Evolutionary conservation across 495 filamentous ascomycete species (phyloP).

Genomic region (Penicillium subrubescens): DNA sequence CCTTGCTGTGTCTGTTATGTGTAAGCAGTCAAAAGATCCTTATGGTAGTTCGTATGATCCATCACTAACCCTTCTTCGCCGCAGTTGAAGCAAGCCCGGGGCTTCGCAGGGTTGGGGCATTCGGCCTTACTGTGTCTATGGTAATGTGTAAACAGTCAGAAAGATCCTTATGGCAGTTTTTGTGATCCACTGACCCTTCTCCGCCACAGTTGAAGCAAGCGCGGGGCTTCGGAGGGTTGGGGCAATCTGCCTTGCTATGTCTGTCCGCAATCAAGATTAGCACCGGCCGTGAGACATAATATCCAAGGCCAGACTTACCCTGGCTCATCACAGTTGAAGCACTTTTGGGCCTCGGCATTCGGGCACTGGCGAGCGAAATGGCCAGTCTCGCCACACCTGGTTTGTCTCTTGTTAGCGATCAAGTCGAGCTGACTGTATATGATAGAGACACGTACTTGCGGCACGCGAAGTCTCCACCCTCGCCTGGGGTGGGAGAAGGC

Average conservation of each 20-base stretch:
- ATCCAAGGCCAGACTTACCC: conserved; percentile 38
- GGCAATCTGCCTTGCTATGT: conserved; percentile 56
- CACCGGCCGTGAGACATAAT: background rate
- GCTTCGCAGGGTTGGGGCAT: conserved; percentile 47
- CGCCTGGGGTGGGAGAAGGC: background rate
- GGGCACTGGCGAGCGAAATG: conserved; percentile 68
- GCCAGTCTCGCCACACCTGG: conserved; percentile 54
- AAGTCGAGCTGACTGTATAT: background rate
- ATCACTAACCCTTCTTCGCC: conserved; percentile 46
- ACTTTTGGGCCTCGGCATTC: conserved; percentile 58
- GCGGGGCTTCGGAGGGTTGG: conserved; percentile 40
- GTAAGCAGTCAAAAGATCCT: background rate
- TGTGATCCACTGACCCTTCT: conserved; percentile 39
- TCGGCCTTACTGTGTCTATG: conserved; percentile 65
- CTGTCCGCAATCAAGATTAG: conserved; percentile 27
- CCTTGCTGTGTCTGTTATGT: conserved; percentile 58
- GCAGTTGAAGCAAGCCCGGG: conserved; percentile 67
- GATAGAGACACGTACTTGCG: conserved; percentile 46
- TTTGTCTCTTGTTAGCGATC: conserved; percentile 7
- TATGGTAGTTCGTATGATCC: background rate
- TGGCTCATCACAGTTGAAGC: conserved; percentile 67
- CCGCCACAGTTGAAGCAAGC: conserved; percentile 69
- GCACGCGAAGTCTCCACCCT: conserved; percentile 32
- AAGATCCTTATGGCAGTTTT: background rate
- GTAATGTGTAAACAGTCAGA: background rate